Percentiles rank a stretch among this genome's conserved stretches.
These are phyloP conservation scores for Podaxis carcinomalis DNA, from an alignment of 768 basidiomycete genomes.

Conservation along the genomic window DNA sequence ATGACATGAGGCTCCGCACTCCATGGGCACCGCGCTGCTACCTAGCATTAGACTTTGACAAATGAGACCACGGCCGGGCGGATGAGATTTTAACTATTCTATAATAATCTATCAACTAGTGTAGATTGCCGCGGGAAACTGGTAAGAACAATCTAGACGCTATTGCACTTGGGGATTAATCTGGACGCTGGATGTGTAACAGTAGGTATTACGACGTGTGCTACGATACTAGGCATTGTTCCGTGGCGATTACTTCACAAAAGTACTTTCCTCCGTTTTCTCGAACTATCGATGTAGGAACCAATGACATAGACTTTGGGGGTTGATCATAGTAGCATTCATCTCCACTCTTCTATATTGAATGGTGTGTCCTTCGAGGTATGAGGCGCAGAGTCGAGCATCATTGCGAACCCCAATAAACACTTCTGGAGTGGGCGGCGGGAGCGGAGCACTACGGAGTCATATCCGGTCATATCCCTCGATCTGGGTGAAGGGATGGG, in stretches of 20 bases:
- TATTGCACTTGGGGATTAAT: not conserved
- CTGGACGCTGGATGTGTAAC: not conserved
- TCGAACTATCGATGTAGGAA: not conserved
- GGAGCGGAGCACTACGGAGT: conserved; percentile 8
- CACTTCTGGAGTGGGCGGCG: not conserved
- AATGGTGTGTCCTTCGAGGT: not conserved
- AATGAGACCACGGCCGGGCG: conserved; percentile 5
- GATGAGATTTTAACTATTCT: not conserved
- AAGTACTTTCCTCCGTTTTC: not conserved
- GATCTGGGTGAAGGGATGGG: conserved; percentile 2
- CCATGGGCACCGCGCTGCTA: conserved; percentile 10
- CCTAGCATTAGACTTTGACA: conserved; percentile 11
- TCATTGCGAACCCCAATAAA: not conserved
- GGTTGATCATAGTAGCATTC: not conserved
- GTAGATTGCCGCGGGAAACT: not conserved
- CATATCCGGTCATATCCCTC: conserved; percentile 5
- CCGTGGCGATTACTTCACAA: not conserved
- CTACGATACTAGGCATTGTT: not conserved
- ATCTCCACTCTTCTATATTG: not conserved
- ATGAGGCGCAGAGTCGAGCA: not conserved
- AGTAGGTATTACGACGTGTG: not conserved
- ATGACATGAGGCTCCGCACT: not conserved
- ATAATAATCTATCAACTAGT: not conserved
- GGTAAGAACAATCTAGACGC: not conserved
- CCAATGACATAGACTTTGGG: not conserved